Base-by-base conservation (phyloP, 352 stramenopile genomes). In the Halophytophthora polymorphica region DNA sequence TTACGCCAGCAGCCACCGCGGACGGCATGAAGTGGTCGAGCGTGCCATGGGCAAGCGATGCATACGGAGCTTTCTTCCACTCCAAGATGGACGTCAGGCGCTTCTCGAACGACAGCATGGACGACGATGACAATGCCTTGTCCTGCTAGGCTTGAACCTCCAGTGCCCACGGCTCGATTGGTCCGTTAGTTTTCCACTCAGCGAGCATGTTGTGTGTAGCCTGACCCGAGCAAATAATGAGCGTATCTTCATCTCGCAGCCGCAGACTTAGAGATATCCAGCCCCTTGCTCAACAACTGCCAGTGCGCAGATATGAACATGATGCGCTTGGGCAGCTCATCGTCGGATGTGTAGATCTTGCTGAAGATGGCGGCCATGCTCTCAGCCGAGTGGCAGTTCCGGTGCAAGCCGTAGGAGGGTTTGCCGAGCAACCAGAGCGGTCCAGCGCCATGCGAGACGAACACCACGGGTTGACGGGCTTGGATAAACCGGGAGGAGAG, bases 221-320 rank as follows among this genome's bases (percentile, higher is more conserved):
- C 47, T 72, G 58, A 0, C 79, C 82, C 7, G 77, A 89, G 48
- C 72, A 77, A n/a, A 92, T 48, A 43, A 90, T 84, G 23, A 89
- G 56, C 14, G 86, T 79, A 43, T 82, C 65, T 12, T 90, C 70
- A 19, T 73, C 47, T 13, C 80, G 73, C 6, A 89, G 31, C 29
- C 6, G 44, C 44, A 10, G 44, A 38, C 28, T 39, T 50, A 8
- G 44, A 50, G 18, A 50, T 50, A 18, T 50, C 44, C n/a, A 50
- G 25, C n/a, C 44, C 44, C 13, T 14, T 33, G 44, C 44, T 50
- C 6, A 21, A n/a, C 8, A 25, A 38, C 44, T 50, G 28, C 35
- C n/a, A 31, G 40, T 12, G 49, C 4, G 38, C 50, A 6, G 43
- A 46, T 4, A 31, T 31, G 25, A 10, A 31, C 25, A 31, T 4